Evolutionary conservation across 2,329 filamentous ascomycete species (phyloP).

Genomic region (Aspergillus ochraceus): DNA sequence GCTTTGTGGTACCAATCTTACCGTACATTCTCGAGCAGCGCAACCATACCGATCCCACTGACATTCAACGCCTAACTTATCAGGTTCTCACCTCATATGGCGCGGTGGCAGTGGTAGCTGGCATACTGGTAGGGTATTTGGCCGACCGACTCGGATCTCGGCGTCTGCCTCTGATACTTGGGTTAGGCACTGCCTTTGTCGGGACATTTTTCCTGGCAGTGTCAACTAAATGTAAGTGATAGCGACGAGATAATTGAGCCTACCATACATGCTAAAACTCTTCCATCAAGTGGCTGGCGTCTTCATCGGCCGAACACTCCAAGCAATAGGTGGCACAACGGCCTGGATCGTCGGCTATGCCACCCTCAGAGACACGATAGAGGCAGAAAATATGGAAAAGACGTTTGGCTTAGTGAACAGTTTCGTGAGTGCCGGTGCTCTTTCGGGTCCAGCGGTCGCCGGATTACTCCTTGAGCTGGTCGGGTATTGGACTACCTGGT

Average conservation of each 20-base stretch:
- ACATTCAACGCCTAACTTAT: slow-evolving; percentile 18
- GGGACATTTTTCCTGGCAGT: slow-evolving; percentile 17
- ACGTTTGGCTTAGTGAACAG: slow-evolving; percentile 15
- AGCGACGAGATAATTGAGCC: too few species aligned
- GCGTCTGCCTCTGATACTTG: slow-evolving; percentile 12
- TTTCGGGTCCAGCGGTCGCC: slow-evolving; percentile 18
- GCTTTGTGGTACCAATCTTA: slow-evolving; percentile 27
- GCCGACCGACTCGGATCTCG: slow-evolving; percentile 11
- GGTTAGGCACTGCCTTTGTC: slow-evolving; percentile 7
- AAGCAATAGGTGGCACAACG: slow-evolving; percentile 20
- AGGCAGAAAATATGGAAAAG: slow-evolving; percentile 20
- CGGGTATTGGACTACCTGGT: slow-evolving; percentile 27
- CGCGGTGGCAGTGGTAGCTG: slow-evolving; percentile 14
- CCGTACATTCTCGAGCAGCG: slow-evolving; percentile 22
- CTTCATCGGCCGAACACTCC: slow-evolving; percentile 23
- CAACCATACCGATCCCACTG: slow-evolving; percentile 16
- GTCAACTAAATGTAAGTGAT: slow-evolving; percentile 8
- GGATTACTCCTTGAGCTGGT: slow-evolving; percentile 20
- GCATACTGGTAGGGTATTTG: slow-evolving; percentile 10
- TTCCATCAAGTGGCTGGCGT: slow-evolving; percentile 13
- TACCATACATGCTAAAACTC: neutral
- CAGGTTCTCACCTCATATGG: slow-evolving; percentile 21
- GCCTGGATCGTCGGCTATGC: slow-evolving; percentile 29
- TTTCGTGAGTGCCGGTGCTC: slow-evolving; percentile 15
- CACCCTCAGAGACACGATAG: slow-evolving; percentile 18